Base-by-base conservation (phyloP, 257 asterid genomes). In the Thymus mandschuricus region DNA sequence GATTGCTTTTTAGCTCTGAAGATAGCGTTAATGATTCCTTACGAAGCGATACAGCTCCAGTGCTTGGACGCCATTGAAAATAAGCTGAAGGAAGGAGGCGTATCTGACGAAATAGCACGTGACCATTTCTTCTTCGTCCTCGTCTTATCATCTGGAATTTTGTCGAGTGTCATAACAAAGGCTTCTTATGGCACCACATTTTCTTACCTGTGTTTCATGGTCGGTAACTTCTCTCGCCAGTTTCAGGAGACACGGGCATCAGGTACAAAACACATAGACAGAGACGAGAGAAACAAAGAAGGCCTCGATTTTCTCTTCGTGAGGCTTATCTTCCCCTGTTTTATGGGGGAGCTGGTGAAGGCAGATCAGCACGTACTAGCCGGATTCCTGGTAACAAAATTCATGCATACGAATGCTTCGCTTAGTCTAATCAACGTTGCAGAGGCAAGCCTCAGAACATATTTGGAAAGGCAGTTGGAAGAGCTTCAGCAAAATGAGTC, bases 11-110 rank as follows among this genome's bases (percentile, higher is more conserved):
- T 86, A 56, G 91, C 98, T 72, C 83, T 92, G 10, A 83, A 92
- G 78, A 70, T 87, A 27, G 78, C 81, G 29, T 75, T 92, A 52
- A 59, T 90, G 71, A 81, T 89, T 2, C 97, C 98, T 1, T 87
- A 85, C 29, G 84, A 82, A 71, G 82, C 79, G 45, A 60, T 82
- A 60, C 92, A 80, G 80, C 44, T 79, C 38, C 84, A 81, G 66
- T 92, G 97, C 79, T 86, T 95, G 90, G 98, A 87, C 69, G 83
- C 83, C 4, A 84, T 86, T 15, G 99, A 92, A 85, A 76, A 76
- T 73, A 88, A 81, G 82, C 83, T 95, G 76, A 86, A 87, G 78
- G 96, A 75, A 65, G 81, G 64, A 78, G 90, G 92, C 66, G 64
- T 81, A 31, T 29, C 86, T 1, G 96, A 88, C 45, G 76, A 76